A percentile compares a stretch with the other conserved stretches of the same genome.
phyloP scores from a whole-genome alignment of 495 filamentous ascomycete genomes.

The Tuber brumale region DNA sequence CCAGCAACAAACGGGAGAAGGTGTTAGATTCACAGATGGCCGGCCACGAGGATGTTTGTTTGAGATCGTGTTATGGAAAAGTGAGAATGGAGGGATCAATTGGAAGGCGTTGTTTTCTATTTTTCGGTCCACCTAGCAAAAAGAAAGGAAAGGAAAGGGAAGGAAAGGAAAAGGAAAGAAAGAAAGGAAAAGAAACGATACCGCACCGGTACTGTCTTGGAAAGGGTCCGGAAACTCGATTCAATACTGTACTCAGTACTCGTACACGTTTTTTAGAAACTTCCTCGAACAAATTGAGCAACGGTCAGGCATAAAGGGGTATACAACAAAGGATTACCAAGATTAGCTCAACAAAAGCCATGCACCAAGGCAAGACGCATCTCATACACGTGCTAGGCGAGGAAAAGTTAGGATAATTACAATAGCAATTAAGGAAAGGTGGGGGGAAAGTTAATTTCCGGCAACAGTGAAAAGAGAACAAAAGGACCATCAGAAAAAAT shows the following conservation, averaged over 20 bases:
- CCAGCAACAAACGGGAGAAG: neutral
- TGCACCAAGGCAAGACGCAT: constrained; percentile 37
- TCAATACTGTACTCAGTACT: neutral
- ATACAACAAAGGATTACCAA: constrained; percentile 37
- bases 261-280: neutral
- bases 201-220: neutral
- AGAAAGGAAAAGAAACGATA: neutral
- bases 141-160: neutral
- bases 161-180: neutral
- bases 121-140: neutral
- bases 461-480: neutral
- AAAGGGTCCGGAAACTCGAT: neutral
- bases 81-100: neutral
- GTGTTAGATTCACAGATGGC: neutral
- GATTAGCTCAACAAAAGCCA: constrained; percentile 34
- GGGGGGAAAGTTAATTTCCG: neutral
- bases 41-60: neutral
- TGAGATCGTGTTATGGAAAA: neutral
- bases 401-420: constrained; percentile 24
- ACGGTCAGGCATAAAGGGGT: constrained; percentile 25
- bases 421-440: constrained; percentile 1
- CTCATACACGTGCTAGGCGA: constrained; percentile 34
- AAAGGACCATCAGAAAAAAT: neutral
- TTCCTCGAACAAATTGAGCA: neutral
- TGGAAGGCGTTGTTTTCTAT: neutral